Evolutionary conservation across 1,284 basidiomycete genomes (phyloP), one percentile per base, ranked within the genome.

Genomic region (Apiotrichum gamsii): DNA sequence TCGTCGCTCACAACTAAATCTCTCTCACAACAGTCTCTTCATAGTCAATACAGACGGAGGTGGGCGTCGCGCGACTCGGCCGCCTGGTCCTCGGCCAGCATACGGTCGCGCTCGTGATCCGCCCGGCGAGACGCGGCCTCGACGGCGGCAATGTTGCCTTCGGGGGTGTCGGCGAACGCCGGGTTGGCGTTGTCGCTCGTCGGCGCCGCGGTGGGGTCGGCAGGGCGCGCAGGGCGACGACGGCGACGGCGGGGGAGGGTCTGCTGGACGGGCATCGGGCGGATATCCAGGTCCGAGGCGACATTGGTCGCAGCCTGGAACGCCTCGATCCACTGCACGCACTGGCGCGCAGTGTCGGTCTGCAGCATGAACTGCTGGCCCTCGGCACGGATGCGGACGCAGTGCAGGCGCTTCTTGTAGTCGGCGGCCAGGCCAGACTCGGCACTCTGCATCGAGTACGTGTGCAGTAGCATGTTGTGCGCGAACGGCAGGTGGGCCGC

Each of bases 351-450:
- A 66, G 88, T 85, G 44, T 80, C 82, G 3, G 89, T 88, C 74
- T 98, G 95, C 54, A 98, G 67, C 65, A 98, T 75, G 72, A 98
- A 98, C 75, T 98, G 94, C 75, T 98, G 89, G 13, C 93, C 93
- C 67, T 94, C 90, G 59, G 90, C 77, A 47, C 95, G 76, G 28
- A 97, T 82, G 21, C 94, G 79, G n/a, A 98, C 90, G 31, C 97
- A 91, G 70, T 97, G 89, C 73, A 83, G 85, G 54, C 90, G 78
- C 78, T 98, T 98, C 60, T 83, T 56, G 72, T 98, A 98, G 72
- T 98, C 94, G 44, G 89, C 93, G 18, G 90, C 95, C 14, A 97
- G 72, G 19, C 94, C 94, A 51, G 84, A 87, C 75, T 97, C 93
- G 15, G 90, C 90, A 50, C 85, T 73, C 67, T 96, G 90, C 60